A percentile compares a stretch with the other conserved stretches of the same genome.
Evolutionary conservation across 2,329 filamentous ascomycete species (phyloP).

Genomic region (Zalaria sp.): DNA sequence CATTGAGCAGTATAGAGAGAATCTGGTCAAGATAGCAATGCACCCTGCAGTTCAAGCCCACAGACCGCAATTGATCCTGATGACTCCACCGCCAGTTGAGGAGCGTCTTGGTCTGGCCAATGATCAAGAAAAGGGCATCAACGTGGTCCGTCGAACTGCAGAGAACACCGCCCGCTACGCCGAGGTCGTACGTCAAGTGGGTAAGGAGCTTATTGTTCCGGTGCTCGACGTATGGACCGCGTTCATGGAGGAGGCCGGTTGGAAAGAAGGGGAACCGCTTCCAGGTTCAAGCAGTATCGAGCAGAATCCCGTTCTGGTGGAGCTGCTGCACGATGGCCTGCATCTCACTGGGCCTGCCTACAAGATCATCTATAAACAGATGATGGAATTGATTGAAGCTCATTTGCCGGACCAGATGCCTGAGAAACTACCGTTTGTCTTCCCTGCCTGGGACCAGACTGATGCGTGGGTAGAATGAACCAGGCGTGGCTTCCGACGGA

Average conservation of each 20-base stretch:
- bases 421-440: slow-evolving; percentile 35
- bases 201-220: slow-evolving; percentile 38
- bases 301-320: slow-evolving; percentile 39
- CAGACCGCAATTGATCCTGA: slow-evolving; percentile 52
- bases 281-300: slow-evolving; percentile 44
- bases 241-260: slow-evolving; percentile 53
- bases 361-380: slow-evolving; percentile 37
- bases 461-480: slow-evolving; percentile 10
- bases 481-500: neutral
- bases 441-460: slow-evolving; percentile 38
- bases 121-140: slow-evolving; percentile 24
- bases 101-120: slow-evolving; percentile 49
- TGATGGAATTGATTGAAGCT: slow-evolving; percentile 36
- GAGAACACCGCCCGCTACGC: slow-evolving; percentile 50
- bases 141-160: slow-evolving; percentile 37
- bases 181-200: slow-evolving; percentile 50
- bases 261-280: slow-evolving; percentile 34
- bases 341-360: slow-evolving; percentile 46
- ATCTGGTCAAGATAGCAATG: slow-evolving; percentile 56
- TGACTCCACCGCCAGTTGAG: slow-evolving; percentile 73
- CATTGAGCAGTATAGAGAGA: slow-evolving; percentile 58
- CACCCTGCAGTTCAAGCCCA: slow-evolving; percentile 60
- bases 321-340: slow-evolving; percentile 43
- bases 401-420: slow-evolving; percentile 42
- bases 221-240: slow-evolving; percentile 70